phyloP scores from a whole-genome alignment of 2,329 filamentous ascomycete genomes.

The Pseudocercospora vitis region DNA sequence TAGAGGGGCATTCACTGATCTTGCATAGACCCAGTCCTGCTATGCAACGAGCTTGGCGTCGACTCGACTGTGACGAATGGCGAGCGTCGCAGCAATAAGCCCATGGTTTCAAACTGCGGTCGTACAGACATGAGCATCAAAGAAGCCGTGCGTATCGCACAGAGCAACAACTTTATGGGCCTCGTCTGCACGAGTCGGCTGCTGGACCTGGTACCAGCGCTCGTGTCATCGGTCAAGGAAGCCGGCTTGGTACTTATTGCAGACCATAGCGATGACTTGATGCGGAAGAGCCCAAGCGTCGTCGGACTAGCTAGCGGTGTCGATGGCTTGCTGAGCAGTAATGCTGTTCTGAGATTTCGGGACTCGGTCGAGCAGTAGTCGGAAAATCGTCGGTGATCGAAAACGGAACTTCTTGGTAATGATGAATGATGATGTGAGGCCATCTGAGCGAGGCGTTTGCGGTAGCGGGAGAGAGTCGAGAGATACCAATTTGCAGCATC shows the following conservation, averaged over 20 bases:
- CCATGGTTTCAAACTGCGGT: conserved; percentile 60
- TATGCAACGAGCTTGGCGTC: conserved; percentile 78
- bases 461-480: conserved; percentile 4
- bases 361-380: conserved; percentile 66
- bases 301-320: conserved; percentile 72
- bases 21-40: conserved; percentile 74
- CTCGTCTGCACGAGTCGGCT: conserved; percentile 85
- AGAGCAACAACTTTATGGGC: conserved; percentile 98
- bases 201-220: conserved; percentile 85
- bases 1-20: conserved; percentile 17
- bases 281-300: conserved; percentile 44
- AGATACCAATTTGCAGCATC: conserved; percentile 10
- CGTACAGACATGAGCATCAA: conserved; percentile 82
- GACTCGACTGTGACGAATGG: conserved; percentile 19
- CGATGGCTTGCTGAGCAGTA: conserved; percentile 80
- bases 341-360: conserved; percentile 88
- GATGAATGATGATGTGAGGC: conserved; percentile 12
- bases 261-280: conserved; percentile 61
- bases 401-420: neutral
- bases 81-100: conserved; percentile 10
- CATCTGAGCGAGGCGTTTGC: conserved; percentile 19
- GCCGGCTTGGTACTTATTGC: conserved; percentile 89
- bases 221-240: conserved; percentile 91
- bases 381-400: neutral
- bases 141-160: conserved; percentile 87